These are phyloP conservation scores for Saturnispora gosingensis DNA, from an alignment of 805 yeast genomes.

Conservation along the genomic window DNA sequence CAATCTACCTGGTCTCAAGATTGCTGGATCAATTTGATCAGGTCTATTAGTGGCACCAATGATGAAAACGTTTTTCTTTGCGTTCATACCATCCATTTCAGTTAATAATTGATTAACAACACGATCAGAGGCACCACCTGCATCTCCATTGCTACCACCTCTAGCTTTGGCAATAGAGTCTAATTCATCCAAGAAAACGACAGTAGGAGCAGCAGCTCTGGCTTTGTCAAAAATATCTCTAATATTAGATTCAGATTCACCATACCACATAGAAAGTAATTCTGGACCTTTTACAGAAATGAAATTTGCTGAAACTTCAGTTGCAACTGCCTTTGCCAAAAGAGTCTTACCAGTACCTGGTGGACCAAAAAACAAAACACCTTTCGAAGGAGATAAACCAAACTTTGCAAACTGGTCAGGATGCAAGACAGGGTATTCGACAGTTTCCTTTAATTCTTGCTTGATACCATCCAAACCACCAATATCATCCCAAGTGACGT, in stretches of 20 bases:
- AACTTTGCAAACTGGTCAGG: conserved; percentile 98
- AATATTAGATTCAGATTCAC: conserved; percentile 95
- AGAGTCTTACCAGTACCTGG: conserved; percentile 99
- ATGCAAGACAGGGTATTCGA: conserved; percentile 96
- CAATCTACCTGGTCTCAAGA: conserved; percentile 97
- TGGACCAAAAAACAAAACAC: conserved; percentile 98
- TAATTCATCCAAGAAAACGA: conserved; percentile 95
- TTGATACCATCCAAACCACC: conserved; percentile 97
- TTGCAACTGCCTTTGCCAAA: conserved; percentile 97
- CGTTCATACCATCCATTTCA: conserved; percentile 99
- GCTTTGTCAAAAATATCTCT: conserved; percentile 98
- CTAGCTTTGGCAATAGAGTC: conserved; percentile 97
- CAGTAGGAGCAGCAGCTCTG: conserved; percentile 99
- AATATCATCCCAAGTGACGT: conserved; percentile 98
- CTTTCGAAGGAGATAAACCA: conserved; percentile 96
- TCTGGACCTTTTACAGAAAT: conserved; percentile 97
- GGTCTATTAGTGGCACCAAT: conserved; percentile 99
- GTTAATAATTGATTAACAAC: conserved; percentile 93
- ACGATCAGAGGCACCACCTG: conserved; percentile 95
- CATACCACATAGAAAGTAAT: conserved; percentile 96
- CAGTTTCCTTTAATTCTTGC: conserved; percentile 96
- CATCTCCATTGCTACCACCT: conserved; percentile 86
- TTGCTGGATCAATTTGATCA: conserved; percentile 98
- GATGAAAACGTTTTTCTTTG: conserved; percentile 96
- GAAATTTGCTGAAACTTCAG: conserved; percentile 97